Evolutionary conservation across 139 green algal genomes (phyloP).

Genomic region (Limnomonas spitsbergensis): DNA sequence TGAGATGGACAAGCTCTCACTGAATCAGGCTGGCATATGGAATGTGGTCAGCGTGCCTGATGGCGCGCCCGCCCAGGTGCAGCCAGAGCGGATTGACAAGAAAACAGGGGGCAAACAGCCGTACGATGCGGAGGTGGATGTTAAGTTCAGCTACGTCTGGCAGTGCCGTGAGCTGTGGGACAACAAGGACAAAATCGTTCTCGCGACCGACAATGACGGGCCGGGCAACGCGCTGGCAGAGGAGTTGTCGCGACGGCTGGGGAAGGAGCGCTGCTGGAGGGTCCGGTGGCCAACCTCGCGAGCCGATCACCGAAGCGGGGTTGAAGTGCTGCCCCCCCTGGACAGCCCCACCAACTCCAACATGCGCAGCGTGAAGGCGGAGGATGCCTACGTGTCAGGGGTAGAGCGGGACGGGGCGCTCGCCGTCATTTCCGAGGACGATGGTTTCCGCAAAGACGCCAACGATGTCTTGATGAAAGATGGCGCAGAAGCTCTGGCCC

Average conservation of each 20-base stretch:
- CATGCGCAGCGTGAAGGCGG: not conserved
- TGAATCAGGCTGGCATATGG: constrained; percentile 64
- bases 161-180: constrained; percentile 65
- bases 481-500: constrained; percentile 55
- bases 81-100: constrained; percentile 36
- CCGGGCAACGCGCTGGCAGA: constrained; percentile 50
- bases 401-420: not conserved
- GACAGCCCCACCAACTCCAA: not conserved
- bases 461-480: constrained; percentile 64
- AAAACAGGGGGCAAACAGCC: constrained; percentile 24
- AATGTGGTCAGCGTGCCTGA: constrained; percentile 82
- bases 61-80: constrained; percentile 63
- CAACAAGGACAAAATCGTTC: constrained; percentile 44
- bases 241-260: not conserved
- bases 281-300: not conserved
- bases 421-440: not conserved
- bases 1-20: constrained; percentile 85
- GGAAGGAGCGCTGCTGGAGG: not conserved
- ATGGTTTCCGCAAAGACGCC: constrained; percentile 7
- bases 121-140: not conserved
- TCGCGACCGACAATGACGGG: constrained; percentile 77
- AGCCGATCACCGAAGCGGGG: not conserved
- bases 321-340: not conserved
- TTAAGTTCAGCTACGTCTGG: constrained; percentile 27
- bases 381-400: not conserved